These are phyloP conservation scores for Septoria petroselini DNA, from an alignment of 2,329 filamentous ascomycete genomes.

Conservation along the genomic window DNA sequence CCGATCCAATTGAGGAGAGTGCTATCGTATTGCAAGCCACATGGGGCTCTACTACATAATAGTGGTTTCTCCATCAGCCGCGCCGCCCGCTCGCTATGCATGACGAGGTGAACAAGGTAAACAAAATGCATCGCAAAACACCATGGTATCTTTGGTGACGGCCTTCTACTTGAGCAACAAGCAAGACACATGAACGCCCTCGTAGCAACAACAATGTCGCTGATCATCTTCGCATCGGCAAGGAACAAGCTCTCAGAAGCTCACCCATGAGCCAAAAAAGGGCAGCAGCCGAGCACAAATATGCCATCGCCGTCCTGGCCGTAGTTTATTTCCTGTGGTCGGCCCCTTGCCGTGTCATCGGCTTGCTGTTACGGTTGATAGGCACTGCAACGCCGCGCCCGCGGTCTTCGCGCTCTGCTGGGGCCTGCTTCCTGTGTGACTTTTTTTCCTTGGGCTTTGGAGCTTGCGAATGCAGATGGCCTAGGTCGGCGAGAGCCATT, in stretches of 20 bases:
- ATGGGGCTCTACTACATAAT: conserved; percentile 1
- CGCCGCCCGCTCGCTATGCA: conserved; percentile 7
- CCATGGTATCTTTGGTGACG: neutral
- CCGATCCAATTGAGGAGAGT: neutral
- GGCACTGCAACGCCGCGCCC: conserved; percentile 36
- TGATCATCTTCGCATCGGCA: too few species aligned
- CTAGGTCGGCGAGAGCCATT: conserved; percentile 49
- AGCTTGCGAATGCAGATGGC: conserved; percentile 34
- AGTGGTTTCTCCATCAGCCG: neutral
- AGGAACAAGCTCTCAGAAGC: too few species aligned
- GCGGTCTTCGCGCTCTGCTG: conserved; percentile 30
- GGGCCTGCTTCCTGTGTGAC: conserved; percentile 32
- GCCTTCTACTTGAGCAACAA: neutral
- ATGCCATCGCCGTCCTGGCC: too few species aligned
- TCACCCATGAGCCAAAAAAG: too few species aligned
- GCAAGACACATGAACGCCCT: neutral
- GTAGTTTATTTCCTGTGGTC: too few species aligned
- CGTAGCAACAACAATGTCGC: too few species aligned
- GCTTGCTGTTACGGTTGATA: conserved; percentile 50
- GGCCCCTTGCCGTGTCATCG: conserved; percentile 51
- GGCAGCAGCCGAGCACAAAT: too few species aligned
- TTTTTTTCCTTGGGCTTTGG: conserved; percentile 38
- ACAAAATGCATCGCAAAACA: neutral
- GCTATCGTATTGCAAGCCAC: conserved; percentile 7
- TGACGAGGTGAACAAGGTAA: conserved; percentile 2